phyloP scores from a whole-genome alignment of 192 early-diverging fungal genomes.

The Coemansia guatemalensis region DNA sequence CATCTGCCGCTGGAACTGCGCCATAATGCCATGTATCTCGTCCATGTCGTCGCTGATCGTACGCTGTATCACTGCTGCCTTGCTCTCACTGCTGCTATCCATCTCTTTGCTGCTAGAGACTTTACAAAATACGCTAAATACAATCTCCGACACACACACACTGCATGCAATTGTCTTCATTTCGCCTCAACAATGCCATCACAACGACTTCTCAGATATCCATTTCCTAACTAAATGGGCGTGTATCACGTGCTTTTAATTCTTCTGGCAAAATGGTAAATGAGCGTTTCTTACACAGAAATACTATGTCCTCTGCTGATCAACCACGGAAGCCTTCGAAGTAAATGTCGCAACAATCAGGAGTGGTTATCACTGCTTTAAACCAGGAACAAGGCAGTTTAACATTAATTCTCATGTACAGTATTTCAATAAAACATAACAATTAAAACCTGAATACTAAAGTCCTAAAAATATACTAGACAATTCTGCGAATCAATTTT shows the following conservation, averaged over 20 bases:
- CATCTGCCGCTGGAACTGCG: slow-evolving; percentile 40
- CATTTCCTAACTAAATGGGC: background rate
- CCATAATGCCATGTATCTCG: slow-evolving; percentile 32
- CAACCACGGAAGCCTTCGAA: too few relatives aligned
- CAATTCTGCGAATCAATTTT: too few relatives aligned
- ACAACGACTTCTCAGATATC: background rate
- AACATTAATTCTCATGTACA: too few relatives aligned
- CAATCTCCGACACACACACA: background rate
- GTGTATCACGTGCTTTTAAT: background rate
- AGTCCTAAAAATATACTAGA: too few relatives aligned
- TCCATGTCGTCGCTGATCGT: slow-evolving; percentile 46
- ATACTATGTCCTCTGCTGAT: too few relatives aligned
- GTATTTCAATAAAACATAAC: slow-evolving; percentile 6
- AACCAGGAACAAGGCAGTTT: too few relatives aligned
- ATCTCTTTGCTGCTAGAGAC: background rate
- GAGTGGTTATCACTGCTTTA: too few relatives aligned
- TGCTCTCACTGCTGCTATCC: background rate
- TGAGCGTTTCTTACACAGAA: too few relatives aligned
- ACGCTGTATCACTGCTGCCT: slow-evolving; percentile 25
- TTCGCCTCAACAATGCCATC: background rate
- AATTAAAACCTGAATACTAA: slow-evolving; percentile 4
- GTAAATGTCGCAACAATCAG: too few relatives aligned
- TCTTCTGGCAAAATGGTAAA: too few relatives aligned
- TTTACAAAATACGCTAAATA: background rate
- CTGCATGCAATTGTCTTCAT: too few relatives aligned